These are phyloP conservation scores for Trichoderma citrinoviride DNA, from an alignment of 2,329 filamentous ascomycete genomes.

Conservation along the genomic window DNA sequence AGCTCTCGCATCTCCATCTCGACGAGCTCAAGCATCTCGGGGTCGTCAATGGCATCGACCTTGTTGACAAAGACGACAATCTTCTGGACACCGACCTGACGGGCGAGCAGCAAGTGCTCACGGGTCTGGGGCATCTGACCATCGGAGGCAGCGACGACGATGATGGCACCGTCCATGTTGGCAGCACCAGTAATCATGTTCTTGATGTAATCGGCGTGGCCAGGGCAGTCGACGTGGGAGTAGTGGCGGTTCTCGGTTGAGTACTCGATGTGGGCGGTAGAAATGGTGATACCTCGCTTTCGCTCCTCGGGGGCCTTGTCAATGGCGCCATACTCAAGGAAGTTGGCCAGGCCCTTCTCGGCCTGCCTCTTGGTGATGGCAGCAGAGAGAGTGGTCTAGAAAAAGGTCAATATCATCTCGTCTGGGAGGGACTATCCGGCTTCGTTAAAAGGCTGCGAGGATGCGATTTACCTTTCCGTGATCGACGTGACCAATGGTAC, in stretches of 20 bases:
- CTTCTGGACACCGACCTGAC: conserved; percentile 96
- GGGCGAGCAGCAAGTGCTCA: conserved; percentile 95
- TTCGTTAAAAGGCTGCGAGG: background rate
- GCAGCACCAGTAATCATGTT: conserved; percentile 99
- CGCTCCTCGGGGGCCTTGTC: conserved; percentile 99
- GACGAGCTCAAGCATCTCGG: conserved; percentile 99
- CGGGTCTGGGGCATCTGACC: conserved; percentile 99
- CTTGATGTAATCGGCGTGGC: conserved; percentile 99
- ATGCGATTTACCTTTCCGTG: conserved; percentile 79
- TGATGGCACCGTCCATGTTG: conserved; percentile 98
- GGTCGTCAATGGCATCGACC: conserved; percentile 94
- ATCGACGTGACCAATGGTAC: conserved; percentile 98
- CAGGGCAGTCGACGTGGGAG: conserved; percentile 98
- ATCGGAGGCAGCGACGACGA: conserved; percentile 96
- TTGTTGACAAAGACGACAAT: conserved; percentile 99
- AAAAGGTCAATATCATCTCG: background rate
- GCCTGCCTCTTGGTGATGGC: conserved; percentile 98
- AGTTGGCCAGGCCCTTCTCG: conserved; percentile 89
- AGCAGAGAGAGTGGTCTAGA: conserved; percentile 91
- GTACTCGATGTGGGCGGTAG: conserved; percentile 98
- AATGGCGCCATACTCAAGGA: conserved; percentile 96
- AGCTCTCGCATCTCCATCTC: conserved; percentile 99
- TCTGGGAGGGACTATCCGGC: background rate
- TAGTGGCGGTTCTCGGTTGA: conserved; percentile 92
- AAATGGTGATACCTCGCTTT: conserved; percentile 99